phyloP scores from a whole-genome alignment of 169 alveolate species.

The Plasmodium vinckei region DNA sequence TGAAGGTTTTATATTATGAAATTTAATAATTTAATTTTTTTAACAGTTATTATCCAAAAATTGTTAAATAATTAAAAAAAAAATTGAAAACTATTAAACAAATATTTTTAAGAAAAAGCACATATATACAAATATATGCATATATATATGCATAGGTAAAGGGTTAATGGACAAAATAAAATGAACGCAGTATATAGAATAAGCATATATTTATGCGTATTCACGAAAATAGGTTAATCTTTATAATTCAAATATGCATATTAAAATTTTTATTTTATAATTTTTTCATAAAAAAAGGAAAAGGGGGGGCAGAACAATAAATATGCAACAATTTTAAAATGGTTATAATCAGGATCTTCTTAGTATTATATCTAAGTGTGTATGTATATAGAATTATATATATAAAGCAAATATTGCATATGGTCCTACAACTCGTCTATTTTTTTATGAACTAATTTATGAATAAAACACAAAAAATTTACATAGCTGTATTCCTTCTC shows the following conservation, averaged over 20 bases:
- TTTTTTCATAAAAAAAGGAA: background rate
- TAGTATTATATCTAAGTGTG: too few species aligned
- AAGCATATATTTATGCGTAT: background rate
- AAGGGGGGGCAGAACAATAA: too few species aligned
- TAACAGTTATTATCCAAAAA: conserved; percentile 1
- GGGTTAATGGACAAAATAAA: conserved; percentile 34
- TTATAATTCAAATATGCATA: too few species aligned
- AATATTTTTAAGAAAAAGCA: conserved; percentile 1
- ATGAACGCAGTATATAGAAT: background rate
- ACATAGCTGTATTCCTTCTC: conserved; percentile 76
- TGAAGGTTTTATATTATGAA: background rate
- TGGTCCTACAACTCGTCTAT: conserved; percentile 50
- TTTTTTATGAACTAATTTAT: conserved; percentile 70
- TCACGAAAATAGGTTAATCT: too few species aligned
- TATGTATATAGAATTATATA: too few species aligned
- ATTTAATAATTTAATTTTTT: background rate
- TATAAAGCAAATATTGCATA: too few species aligned
- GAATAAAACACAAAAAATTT: conserved; percentile 72
- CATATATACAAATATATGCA: background rate
- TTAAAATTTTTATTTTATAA: too few species aligned
- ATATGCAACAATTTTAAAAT: too few species aligned
- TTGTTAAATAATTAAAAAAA: conserved; percentile 8
- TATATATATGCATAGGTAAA: conserved; percentile 1
- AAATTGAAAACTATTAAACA: conserved; percentile 46
- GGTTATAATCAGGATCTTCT: too few species aligned